Evolutionary conservation across 257 asterid species (phyloP).

Genomic region (Jacaranda mimosifolia): DNA sequence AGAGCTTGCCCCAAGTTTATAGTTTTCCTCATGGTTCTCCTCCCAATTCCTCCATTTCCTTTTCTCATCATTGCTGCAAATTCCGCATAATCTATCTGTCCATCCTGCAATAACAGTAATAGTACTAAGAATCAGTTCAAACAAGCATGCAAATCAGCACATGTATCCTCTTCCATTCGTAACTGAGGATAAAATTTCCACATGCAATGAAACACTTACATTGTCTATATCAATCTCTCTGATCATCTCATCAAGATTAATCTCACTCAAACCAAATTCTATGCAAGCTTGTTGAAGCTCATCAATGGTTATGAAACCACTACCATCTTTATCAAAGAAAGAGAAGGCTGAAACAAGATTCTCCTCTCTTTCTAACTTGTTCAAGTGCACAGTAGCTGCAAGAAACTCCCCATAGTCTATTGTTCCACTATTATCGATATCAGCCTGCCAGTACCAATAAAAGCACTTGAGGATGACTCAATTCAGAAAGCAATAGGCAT

Average conservation of each 20-base stretch:
- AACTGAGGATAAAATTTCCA: too few species aligned
- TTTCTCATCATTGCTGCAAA: constrained; percentile 72
- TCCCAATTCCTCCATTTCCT: constrained; percentile 65
- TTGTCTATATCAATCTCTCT: constrained; percentile 91
- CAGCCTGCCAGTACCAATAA: constrained; percentile 65
- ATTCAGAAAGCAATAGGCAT: constrained; percentile 6
- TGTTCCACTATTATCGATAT: constrained; percentile 90
- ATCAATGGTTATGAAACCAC: constrained; percentile 93
- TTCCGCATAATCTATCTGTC: constrained; percentile 67
- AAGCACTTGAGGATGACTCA: neutral
- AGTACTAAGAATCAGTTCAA: neutral
- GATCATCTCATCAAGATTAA: constrained; percentile 88
- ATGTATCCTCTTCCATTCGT: too few species aligned
- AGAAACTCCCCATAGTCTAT: constrained; percentile 97
- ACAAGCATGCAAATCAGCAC: too few species aligned
- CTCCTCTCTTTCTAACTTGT: constrained; percentile 95
- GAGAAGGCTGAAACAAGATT: constrained; percentile 85
- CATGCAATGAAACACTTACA: constrained; percentile 50
- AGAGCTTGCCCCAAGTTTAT: constrained; percentile 67
- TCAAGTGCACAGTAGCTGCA: constrained; percentile 95
- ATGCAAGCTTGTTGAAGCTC: constrained; percentile 97
- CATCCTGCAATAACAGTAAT: constrained; percentile 51
- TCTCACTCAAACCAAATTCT: constrained; percentile 86
- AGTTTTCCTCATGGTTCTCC: constrained; percentile 66
- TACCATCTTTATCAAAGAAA: constrained; percentile 89